Evolutionary conservation across 495 filamentous ascomycete genomes (phyloP), one percentile per base, ranked within the genome.

Genomic region (Trypethelium eluteriae): DNA sequence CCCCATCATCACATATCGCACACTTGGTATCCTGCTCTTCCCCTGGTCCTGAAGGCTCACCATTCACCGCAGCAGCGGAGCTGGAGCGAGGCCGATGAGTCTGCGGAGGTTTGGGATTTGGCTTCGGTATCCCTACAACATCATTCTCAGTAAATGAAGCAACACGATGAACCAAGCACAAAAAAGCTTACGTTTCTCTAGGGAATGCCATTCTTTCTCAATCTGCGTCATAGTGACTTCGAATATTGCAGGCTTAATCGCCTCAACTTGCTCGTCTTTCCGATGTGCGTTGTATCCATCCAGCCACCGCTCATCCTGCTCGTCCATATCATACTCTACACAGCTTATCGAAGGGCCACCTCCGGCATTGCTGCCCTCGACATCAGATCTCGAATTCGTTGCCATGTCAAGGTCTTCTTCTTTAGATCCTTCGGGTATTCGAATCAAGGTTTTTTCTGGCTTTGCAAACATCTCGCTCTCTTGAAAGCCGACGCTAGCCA

Each of bases 251-350:
- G 92, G 89, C 49, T 91, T 92, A 69, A 99, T 94, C 0, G 88
- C 80, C 59, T 93, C 89, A 32, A 90, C 83, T 44, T 88, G 85
- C 66, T 88, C 82, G 2, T 81, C 79, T 72, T 87, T 88, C 44
- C 95, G 84, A 66, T 88, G 85, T 6, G 78, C 77, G 72, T 99
- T 99, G 69, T 91, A 85, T 50, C 84, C 84, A 65, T 95, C 89
- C 35, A 99, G 80, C 94, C 95, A 98, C 77, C 92, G 89, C 64
- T 95, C 92, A 74, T 99, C 94, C 73, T 99, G 94, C 76, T 98
- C 94, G 73, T 99, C 94, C 94, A 99, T 98, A 71, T 99, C 94
- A 71, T 99, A 99, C 71, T 99, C 94, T 49, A 97, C 94, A 39
- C 91, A 85, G 47, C 91, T 89, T 38, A 90, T 83, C 1, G 76